These are phyloP conservation scores for Cutaneotrichosporon curvatum DNA, from an alignment of 1,284 basidiomycete genomes.

Conservation along the genomic window DNA sequence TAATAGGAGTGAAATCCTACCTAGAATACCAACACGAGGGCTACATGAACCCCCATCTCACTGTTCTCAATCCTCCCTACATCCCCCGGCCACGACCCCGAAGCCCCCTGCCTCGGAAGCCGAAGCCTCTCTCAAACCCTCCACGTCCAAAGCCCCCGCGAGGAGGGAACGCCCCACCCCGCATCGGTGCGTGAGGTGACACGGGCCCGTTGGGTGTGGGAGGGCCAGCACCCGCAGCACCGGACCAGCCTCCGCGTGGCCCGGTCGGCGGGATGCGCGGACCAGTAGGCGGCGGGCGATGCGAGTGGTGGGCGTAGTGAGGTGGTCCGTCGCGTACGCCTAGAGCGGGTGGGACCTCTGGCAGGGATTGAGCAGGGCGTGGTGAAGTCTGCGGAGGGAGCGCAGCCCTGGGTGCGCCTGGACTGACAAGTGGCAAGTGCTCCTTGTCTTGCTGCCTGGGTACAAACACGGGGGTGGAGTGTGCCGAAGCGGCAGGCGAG, in stretches of 20 bases:
- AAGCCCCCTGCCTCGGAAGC: constrained; percentile 9
- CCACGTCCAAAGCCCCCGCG: constrained; percentile 15
- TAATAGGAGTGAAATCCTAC: background rate
- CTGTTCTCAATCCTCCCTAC: constrained; percentile 2
- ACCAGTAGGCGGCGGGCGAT: constrained; percentile 12
- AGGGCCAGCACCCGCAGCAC: background rate
- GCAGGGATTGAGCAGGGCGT: constrained; percentile 5
- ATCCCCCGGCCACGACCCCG: constrained; percentile 17
- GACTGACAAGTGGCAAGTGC: constrained; percentile 1
- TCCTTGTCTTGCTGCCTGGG: constrained; percentile 5
- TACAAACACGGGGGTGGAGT: background rate
- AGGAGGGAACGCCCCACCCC: constrained; percentile 7
- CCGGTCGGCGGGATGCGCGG: constrained; percentile 16
- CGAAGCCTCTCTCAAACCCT: constrained; percentile 1
- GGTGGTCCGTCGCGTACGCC: constrained; percentile 12
- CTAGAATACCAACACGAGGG: background rate
- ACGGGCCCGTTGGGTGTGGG: constrained; percentile 7
- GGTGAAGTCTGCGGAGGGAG: constrained; percentile 14
- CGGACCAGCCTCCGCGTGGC: constrained; percentile 6
- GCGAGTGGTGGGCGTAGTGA: constrained; percentile 6
- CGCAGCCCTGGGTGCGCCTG: constrained; percentile 1
- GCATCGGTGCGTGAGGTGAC: constrained; percentile 11
- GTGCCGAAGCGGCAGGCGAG: background rate
- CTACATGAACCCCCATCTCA: constrained; percentile 1
- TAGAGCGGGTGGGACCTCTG: constrained; percentile 14